phyloP scores from a whole-genome alignment of 2,329 filamentous ascomycete species.

The Mycosphaerelloides madeirae region DNA sequence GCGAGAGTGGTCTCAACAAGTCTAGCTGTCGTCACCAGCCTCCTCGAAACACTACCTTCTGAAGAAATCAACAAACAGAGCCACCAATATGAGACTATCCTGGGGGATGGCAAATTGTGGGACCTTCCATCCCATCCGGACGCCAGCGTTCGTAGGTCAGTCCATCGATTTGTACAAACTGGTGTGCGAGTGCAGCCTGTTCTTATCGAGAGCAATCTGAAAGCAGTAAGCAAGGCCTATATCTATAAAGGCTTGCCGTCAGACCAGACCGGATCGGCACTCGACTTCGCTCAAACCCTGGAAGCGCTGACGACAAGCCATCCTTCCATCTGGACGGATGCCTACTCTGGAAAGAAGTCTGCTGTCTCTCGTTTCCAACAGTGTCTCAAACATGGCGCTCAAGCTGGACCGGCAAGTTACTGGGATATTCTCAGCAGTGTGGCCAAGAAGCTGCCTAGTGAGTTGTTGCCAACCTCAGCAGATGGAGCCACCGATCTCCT shows the following conservation, averaged over 20 bases:
- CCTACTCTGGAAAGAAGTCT: conserved; percentile 55
- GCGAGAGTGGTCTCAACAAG: conserved; percentile 66
- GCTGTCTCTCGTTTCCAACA: conserved; percentile 57
- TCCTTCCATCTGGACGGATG: conserved; percentile 68
- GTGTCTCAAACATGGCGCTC: conserved; percentile 79
- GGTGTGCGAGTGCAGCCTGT: conserved; percentile 46
- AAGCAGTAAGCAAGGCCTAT: conserved; percentile 62
- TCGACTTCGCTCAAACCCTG: conserved; percentile 65
- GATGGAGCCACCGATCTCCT: conserved; percentile 60
- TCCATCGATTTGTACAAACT: conserved; percentile 53
- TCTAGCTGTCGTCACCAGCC: conserved; percentile 50
- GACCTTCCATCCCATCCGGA: conserved; percentile 54
- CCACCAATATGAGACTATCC: conserved; percentile 59
- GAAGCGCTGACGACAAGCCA: conserved; percentile 59
- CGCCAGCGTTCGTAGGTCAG: conserved; percentile 52
- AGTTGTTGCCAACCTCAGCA: conserved; percentile 50
- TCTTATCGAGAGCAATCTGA: conserved; percentile 37
- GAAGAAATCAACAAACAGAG: conserved; percentile 58
- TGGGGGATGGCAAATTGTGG: conserved; percentile 61
- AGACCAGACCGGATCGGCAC: conserved; percentile 68
- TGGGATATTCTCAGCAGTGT: conserved; percentile 67
- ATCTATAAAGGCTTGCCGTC: conserved; percentile 69
- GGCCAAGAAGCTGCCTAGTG: conserved; percentile 52
- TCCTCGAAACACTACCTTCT: conserved; percentile 43
- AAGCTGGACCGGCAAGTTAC: conserved; percentile 65